Base-by-base conservation (phyloP, 352 stramenopile genomes). In the Phytopythium kandeliae region DNA sequence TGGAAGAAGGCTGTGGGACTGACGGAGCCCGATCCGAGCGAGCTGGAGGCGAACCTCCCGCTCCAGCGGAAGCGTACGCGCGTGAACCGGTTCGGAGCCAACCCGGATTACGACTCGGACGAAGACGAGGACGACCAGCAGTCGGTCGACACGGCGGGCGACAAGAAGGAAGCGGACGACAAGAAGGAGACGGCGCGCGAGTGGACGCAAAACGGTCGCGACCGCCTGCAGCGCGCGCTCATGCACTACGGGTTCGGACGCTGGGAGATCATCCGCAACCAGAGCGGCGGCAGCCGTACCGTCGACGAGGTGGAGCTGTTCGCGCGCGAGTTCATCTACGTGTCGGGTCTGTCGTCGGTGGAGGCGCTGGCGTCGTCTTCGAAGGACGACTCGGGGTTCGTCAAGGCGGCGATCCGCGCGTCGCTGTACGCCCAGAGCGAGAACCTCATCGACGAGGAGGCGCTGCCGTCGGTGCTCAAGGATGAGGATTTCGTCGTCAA, bases 1-100 rank as follows among this genome's bases (percentile, higher is more conserved):
- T 99, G 97, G 97, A 97, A 98, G 55, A 99, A 99, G 67, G 96
- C 98, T 1, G 87, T 97, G 8, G 90, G 90, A 7, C 46, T 96
- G 15, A 73, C 62, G 3, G 85, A 95, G 8, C 80, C 85, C 2
- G 85, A 95, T 9, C 69, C 68, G 8, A 44, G 64, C 4, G 84
- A 89, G 55, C 48, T 67, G 1, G 65, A 76, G 33, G 77, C 80
- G 15, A 69, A 84, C 17, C 58, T 95, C 6, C 84, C 82, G 8
- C 66, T 89, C 42, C 85, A 95, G 50, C 85, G 85, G 12, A 95
- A 90, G 46, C 80, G 85, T 38, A 95, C 85, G n/a, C 77, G 85
- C 28, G 85, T 95, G 4, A 66, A 78, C 33, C 85, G 85, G 16
- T 95, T 95, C 60, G 85, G 85, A 25, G 71, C 79, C 3, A 69